A percentile compares a stretch with the other conserved stretches of the same genome.
These are phyloP conservation scores for Sequoiadendron giganteum DNA, from an alignment of 75 land plant genomes.

Conservation along the genomic window DNA sequence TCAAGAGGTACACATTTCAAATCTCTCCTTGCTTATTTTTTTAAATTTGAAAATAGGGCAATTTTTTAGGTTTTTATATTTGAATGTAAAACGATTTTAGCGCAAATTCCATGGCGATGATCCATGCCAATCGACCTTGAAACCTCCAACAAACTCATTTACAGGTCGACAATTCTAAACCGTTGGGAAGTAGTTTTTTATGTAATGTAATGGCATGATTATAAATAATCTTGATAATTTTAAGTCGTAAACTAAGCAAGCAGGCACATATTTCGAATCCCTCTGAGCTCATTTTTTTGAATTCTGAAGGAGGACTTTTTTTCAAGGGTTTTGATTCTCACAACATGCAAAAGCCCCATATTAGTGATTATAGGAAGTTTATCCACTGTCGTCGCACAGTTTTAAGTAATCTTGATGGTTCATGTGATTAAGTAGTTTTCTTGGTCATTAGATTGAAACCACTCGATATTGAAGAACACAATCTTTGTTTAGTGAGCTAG, in stretches of 20 bases:
- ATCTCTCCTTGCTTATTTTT: background rate
- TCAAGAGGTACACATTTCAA: background rate
- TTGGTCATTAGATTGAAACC: background rate
- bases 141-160: too few relatives aligned
- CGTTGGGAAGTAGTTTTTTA: too few relatives aligned
- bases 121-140: too few relatives aligned
- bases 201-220: too few relatives aligned
- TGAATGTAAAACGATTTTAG: too few relatives aligned
- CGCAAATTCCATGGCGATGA: too few relatives aligned
- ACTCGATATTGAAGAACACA: background rate
- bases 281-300: background rate
- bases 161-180: too few relatives aligned
- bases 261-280: background rate
- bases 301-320: background rate
- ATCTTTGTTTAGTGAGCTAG: background rate
- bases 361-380: background rate
- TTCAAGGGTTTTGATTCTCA: background rate
- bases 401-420: background rate
- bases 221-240: too few relatives aligned
- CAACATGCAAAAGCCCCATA: background rate
- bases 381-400: background rate
- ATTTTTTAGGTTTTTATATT: background rate
- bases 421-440: background rate
- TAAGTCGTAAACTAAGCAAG: background rate
- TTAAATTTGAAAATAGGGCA: background rate